Evolutionary conservation across 2,329 filamentous ascomycete species (phyloP).

Genomic region (Dryadomyces sulphureus): DNA sequence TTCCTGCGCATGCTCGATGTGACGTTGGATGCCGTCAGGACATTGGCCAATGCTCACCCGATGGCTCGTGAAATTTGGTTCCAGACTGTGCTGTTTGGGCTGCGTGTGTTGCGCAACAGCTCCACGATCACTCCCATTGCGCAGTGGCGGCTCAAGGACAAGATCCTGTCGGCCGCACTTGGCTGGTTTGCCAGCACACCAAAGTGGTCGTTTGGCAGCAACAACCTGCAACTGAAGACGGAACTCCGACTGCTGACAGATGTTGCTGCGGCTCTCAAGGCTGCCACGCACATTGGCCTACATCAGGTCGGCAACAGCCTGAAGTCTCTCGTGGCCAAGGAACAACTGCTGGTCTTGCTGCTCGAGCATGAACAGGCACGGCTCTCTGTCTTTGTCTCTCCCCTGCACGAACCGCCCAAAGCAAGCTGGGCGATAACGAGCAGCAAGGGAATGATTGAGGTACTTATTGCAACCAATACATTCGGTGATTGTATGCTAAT

Average conservation of each 20-base stretch:
- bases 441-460: slow-evolving; percentile 25
- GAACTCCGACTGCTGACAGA: slow-evolving; percentile 73
- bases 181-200: slow-evolving; percentile 78
- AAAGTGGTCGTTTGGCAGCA: slow-evolving; percentile 91
- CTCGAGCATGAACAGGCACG: slow-evolving; percentile 74
- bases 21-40: slow-evolving; percentile 61
- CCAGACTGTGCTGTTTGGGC: slow-evolving; percentile 68
- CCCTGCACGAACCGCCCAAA: slow-evolving; percentile 45
- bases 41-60: slow-evolving; percentile 56
- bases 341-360: slow-evolving; percentile 66
- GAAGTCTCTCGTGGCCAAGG: slow-evolving; percentile 60
- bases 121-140: slow-evolving; percentile 48
- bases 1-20: slow-evolving; percentile 70
- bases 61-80: slow-evolving; percentile 87
- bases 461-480: slow-evolving; percentile 16
- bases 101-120: slow-evolving; percentile 61
- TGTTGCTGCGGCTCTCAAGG: slow-evolving; percentile 51
- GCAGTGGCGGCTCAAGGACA: slow-evolving; percentile 76
- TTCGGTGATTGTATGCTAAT: not conserved
- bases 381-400: slow-evolving; percentile 79
- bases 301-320: slow-evolving; percentile 36
- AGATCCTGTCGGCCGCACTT: slow-evolving; percentile 71
- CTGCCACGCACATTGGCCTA: slow-evolving; percentile 44
- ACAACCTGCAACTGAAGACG: slow-evolving; percentile 82
- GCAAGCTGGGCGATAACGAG: slow-evolving; percentile 22